Evolutionary conservation across 2,329 filamentous ascomycete species (phyloP).

Genomic region (Fusarium metavorans): DNA sequence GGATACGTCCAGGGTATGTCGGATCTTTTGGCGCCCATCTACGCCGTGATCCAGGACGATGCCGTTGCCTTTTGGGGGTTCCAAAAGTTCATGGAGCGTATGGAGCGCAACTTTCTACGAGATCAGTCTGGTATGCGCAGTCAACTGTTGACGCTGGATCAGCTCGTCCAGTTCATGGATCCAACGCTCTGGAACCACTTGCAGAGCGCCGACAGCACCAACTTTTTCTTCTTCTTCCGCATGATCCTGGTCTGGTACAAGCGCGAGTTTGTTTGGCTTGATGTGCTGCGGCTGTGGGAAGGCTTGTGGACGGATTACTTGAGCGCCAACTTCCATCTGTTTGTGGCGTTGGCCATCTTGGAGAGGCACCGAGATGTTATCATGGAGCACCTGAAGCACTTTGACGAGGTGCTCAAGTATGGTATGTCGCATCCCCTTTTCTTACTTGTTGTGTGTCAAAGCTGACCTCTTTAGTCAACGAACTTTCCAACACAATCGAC

Average conservation of each 20-base stretch:
- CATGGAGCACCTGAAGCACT: slow-evolving; percentile 92
- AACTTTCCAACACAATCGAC: slow-evolving; percentile 93
- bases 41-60: slow-evolving; percentile 97
- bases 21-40: slow-evolving; percentile 93
- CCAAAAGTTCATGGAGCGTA: slow-evolving; percentile 94
- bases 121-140: slow-evolving; percentile 97
- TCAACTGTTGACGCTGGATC: slow-evolving; percentile 90
- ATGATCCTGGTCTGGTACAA: slow-evolving; percentile 99
- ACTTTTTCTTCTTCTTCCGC: slow-evolving; percentile 99
- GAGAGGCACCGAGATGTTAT: slow-evolving; percentile 98
- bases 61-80: slow-evolving; percentile 98
- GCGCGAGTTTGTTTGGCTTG: slow-evolving; percentile 91
- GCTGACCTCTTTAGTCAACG: slow-evolving; percentile 76
- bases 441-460: not conserved
- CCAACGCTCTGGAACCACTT: slow-evolving; percentile 93
- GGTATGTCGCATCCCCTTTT: slow-evolving; percentile 63
- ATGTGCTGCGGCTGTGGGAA: slow-evolving; percentile 92
- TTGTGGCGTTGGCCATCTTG: slow-evolving; percentile 91
- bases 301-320: slow-evolving; percentile 92
- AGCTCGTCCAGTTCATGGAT: slow-evolving; percentile 96
- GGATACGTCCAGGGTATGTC: slow-evolving; percentile 99
- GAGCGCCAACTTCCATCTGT: slow-evolving; percentile 92
- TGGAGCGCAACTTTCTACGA: slow-evolving; percentile 96
- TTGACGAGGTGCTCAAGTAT: slow-evolving; percentile 98
- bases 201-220: slow-evolving; percentile 90